phyloP scores from a whole-genome alignment of 2,329 filamentous ascomycete species.

The Didymella keratinophila region DNA sequence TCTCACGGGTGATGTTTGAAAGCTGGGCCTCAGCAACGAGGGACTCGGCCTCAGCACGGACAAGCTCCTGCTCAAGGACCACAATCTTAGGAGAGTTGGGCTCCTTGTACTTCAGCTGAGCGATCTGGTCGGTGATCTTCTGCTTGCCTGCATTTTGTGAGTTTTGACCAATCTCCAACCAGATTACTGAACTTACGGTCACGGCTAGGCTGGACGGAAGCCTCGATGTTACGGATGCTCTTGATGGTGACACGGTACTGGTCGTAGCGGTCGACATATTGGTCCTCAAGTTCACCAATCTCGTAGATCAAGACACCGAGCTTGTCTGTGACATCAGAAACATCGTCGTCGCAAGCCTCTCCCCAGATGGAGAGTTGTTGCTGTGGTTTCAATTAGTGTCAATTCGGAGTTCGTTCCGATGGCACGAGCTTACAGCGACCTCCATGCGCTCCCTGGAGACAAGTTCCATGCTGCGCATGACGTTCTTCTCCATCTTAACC shows the following conservation, averaged over 20 bases:
- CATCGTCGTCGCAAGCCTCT: constrained; percentile 93
- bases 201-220: constrained; percentile 95
- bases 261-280: constrained; percentile 98
- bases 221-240: constrained; percentile 98
- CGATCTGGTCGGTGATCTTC: constrained; percentile 98
- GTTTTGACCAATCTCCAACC: neutral
- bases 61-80: constrained; percentile 96
- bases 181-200: constrained; percentile 73
- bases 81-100: constrained; percentile 98
- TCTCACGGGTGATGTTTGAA: constrained; percentile 99
- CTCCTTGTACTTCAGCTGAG: constrained; percentile 99
- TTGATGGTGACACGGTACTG: constrained; percentile 99
- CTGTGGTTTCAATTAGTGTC: constrained; percentile 56
- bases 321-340: constrained; percentile 99
- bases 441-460: constrained; percentile 98
- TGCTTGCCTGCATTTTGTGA: constrained; percentile 75
- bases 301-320: constrained; percentile 97
- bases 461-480: constrained; percentile 97
- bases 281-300: constrained; percentile 96
- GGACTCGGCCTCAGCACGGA: constrained; percentile 98
- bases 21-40: constrained; percentile 97
- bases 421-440: constrained; percentile 77
- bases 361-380: constrained; percentile 99
- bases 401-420: constrained; percentile 10
- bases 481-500: constrained; percentile 99